A percentile compares a stretch with the other conserved stretches of the same genome.
Evolutionary conservation across 1,284 basidiomycete species (phyloP).

Genomic region (Takashimella koratensis): DNA sequence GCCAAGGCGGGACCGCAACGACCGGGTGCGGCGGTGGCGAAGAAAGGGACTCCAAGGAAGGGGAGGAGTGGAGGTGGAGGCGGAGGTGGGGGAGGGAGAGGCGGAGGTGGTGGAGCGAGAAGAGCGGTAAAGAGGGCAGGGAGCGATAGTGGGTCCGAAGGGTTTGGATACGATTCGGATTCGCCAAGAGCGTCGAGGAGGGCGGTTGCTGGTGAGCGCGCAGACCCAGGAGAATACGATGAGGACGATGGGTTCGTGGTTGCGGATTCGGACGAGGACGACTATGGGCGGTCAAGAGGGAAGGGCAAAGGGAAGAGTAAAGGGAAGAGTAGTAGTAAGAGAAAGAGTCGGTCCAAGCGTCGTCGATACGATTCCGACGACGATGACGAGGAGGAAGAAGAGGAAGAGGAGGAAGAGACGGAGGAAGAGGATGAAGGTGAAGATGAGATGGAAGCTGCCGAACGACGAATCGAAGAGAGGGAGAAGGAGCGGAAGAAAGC

Average conservation of each 20-base stretch:
- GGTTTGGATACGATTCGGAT: not conserved
- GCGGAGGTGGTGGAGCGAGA: conserved; percentile 2
- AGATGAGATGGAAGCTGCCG: conserved; percentile 39
- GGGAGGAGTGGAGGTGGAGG: conserved; percentile 1
- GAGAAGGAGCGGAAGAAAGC: conserved; percentile 33
- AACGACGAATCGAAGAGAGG: conserved; percentile 31
- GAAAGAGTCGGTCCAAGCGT: not conserved
- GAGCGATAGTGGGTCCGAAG: not conserved
- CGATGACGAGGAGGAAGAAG: conserved; percentile 11
- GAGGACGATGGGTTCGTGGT: conserved; percentile 48
- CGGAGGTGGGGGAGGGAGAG: conserved; percentile 1
- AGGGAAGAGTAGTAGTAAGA: conserved; percentile 14
- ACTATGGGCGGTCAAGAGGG: conserved; percentile 12
- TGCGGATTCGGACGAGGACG: conserved; percentile 36
- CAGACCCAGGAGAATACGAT: conserved; percentile 27
- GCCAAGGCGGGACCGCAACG: conserved; percentile 18
- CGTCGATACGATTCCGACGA: not conserved
- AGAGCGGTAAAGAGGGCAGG: not conserved
- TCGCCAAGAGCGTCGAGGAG: not conserved
- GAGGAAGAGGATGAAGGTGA: conserved; percentile 18
- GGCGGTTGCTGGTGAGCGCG: not conserved
- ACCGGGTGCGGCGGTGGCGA: not conserved
- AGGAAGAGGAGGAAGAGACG: conserved; percentile 12
- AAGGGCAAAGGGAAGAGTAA: conserved; percentile 18
- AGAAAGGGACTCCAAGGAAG: conserved; percentile 5